Evolutionary conservation across 306 rosid genomes (phyloP).

Genomic region (Dalbergia cultrata): DNA sequence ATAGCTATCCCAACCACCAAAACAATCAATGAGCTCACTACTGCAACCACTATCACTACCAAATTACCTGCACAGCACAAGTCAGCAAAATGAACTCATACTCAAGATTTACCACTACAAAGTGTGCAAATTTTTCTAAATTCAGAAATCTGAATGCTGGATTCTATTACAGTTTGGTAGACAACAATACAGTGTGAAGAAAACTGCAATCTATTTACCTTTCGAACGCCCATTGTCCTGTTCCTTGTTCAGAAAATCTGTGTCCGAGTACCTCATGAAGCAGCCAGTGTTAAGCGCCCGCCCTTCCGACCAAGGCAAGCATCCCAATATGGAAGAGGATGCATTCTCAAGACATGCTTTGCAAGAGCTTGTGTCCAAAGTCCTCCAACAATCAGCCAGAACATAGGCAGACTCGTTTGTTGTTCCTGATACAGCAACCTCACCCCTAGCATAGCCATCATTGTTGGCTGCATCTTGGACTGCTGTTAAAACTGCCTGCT

Average conservation of each 20-base stretch:
- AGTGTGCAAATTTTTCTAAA: not conserved
- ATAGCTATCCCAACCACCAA: constrained; percentile 54
- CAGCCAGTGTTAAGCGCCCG: constrained; percentile 84
- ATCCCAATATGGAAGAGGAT: constrained; percentile 61
- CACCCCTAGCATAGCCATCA: constrained; percentile 64
- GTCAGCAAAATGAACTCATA: constrained; percentile 19
- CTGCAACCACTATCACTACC: constrained; percentile 62
- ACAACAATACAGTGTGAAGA: not conserved
- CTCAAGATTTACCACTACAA: constrained; percentile 24
- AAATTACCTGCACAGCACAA: constrained; percentile 71
- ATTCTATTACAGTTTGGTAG: constrained; percentile 21
- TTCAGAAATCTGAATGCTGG: constrained; percentile 22
- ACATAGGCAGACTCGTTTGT: constrained; percentile 69
- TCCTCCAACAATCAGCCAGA: constrained; percentile 89
- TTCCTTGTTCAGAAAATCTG: constrained; percentile 76
- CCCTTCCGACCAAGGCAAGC: constrained; percentile 88
- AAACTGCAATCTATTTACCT: constrained; percentile 53
- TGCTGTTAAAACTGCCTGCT: constrained; percentile 58
- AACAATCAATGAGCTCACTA: constrained; percentile 74
- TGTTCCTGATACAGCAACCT: constrained; percentile 50
- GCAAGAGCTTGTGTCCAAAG: constrained; percentile 72
- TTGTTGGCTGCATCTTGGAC: constrained; percentile 57
- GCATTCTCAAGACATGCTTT: constrained; percentile 80
- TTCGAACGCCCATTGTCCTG: constrained; percentile 53
- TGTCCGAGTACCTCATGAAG: constrained; percentile 91